A percentile compares a stretch with the other conserved stretches of the same genome.
Evolutionary conservation across 2,329 filamentous ascomycete species (phyloP).

Genomic region (Tolypocladium capitatum): DNA sequence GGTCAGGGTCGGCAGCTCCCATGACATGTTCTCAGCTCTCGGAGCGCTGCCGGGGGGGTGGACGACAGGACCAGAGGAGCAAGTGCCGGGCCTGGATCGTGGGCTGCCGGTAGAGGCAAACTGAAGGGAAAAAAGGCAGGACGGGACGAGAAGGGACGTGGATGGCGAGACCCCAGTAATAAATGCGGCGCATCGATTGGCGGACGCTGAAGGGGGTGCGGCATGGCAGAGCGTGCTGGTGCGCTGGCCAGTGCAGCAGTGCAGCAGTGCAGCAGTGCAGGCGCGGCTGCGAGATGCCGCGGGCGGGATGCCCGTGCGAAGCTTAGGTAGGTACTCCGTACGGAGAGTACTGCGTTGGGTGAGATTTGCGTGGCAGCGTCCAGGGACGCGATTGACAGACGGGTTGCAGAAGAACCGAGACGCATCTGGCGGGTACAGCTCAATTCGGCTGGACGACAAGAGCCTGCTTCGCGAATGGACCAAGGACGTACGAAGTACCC

Average conservation of each 20-base stretch:
- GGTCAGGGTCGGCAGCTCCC: slow-evolving; percentile 26
- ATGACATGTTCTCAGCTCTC: slow-evolving; percentile 28
- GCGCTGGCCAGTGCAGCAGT: not conserved
- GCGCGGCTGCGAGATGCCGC: no score
- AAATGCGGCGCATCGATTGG: slow-evolving; percentile 14
- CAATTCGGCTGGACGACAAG: not conserved
- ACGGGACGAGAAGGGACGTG: not conserved
- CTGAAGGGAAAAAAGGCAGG: not conserved
- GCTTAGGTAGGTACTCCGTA: no score
- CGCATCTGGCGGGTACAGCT: not conserved
- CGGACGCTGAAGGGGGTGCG: slow-evolving; percentile 1
- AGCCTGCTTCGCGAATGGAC: not conserved
- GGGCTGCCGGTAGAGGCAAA: slow-evolving; percentile 12
- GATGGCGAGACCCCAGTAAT: slow-evolving; percentile 12
- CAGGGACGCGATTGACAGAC: no score
- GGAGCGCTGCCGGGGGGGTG: slow-evolving; percentile 1
- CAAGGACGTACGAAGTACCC: no score
- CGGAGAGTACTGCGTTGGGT: no score
- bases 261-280: no score
- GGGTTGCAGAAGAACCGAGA: no score
- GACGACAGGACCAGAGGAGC: slow-evolving; percentile 2
- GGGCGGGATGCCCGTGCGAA: no score
- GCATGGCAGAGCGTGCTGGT: not conserved
- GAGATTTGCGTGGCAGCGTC: no score
- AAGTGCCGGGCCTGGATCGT: slow-evolving; percentile 1